Base-by-base conservation (phyloP, 83 land plant genomes). In the Thuja plicata region DNA sequence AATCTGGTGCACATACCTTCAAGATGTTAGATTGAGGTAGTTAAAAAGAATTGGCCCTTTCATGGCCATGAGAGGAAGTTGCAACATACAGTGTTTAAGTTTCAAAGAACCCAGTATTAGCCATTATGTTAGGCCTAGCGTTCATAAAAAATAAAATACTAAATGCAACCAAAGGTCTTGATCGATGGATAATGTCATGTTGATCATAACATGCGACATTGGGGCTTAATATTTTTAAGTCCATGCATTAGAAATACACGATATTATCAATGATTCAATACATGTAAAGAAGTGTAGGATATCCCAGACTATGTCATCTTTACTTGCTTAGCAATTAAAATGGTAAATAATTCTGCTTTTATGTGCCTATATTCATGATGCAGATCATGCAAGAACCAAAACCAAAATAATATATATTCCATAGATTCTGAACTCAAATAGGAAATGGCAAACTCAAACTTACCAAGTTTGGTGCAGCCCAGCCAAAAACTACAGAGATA, bases 391-490 rank as follows among this genome's bases (percentile, higher is more conserved):
- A 87, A 87, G 38, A 66, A 30, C 21, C 5, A 86, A 74, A 82
- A 87, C 76, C 81, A 82, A 41, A 21, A 43, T 45, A 21, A 24
- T 21, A 80, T 21, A 43, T 2, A 80, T 41, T 45, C 30, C 24
- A 40, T 3, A 35, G n/a, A 41, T 80, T 80, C 13, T 10, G 48
- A 80, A 80, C n/a, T 80, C 84, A 80, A 27, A 80, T 80, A 80
- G 84, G n/a, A 80, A 80, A 80, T 43, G 38, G 16, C 46, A 46
- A 87, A 32, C 60, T 57, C 35, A 84, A 34, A 43, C 92, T 88
- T 91, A 97, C 99, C 12, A 84, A 21, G n/a, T 86, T 48, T 37
- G 54, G 38, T 54, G 89, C 89, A 89, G 89, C 89, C 43, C 60
- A 80, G 40, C 52, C 50, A 19, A 88, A 84, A 86, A 86, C n/a